Evolutionary conservation across 192 early-diverging fungal genomes (phyloP).

Genomic region (Borealophlyctis nickersoniae): DNA sequence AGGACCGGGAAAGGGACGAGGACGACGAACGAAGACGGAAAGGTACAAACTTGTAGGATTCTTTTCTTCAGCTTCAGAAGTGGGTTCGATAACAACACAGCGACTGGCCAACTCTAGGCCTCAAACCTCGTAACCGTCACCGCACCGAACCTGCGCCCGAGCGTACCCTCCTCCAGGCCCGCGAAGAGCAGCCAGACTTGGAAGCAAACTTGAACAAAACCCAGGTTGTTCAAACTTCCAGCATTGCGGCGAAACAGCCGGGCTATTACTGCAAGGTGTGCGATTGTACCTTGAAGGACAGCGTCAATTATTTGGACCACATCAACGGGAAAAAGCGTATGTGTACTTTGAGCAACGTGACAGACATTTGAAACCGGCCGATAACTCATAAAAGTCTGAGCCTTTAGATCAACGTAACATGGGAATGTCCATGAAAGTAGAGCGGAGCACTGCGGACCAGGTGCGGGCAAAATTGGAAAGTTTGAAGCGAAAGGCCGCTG

Average conservation of each 20-base stretch:
- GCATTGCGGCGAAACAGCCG: conserved; percentile 62
- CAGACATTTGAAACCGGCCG: background rate
- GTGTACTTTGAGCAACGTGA: conserved; percentile 16
- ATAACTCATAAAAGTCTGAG: background rate
- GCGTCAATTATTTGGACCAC: conserved; percentile 85
- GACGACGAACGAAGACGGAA: conserved; percentile 52
- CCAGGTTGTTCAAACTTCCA: conserved; percentile 67
- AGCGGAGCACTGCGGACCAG: conserved; percentile 69
- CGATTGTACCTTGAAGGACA: conserved; percentile 86
- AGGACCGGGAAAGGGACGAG: conserved; percentile 2
- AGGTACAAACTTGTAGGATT: too few species aligned
- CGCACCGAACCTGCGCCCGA: background rate
- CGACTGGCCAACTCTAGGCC: background rate
- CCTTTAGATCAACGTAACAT: conserved; percentile 73
- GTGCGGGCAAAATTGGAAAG: conserved; percentile 67
- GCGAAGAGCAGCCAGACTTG: conserved; percentile 64
- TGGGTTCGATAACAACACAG: too few species aligned
- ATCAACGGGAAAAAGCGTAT: conserved; percentile 85
- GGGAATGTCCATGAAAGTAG: conserved; percentile 81
- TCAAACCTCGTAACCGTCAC: background rate
- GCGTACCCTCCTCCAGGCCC: conserved; percentile 49
- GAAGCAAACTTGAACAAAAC: conserved; percentile 76
- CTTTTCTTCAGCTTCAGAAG: too few species aligned
- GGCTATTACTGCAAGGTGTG: conserved; percentile 92
- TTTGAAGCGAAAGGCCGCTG: conserved; percentile 69